Evolutionary conservation across 805 yeast species (phyloP).

Genomic region (Cyberlindnera mississippiensis): DNA sequence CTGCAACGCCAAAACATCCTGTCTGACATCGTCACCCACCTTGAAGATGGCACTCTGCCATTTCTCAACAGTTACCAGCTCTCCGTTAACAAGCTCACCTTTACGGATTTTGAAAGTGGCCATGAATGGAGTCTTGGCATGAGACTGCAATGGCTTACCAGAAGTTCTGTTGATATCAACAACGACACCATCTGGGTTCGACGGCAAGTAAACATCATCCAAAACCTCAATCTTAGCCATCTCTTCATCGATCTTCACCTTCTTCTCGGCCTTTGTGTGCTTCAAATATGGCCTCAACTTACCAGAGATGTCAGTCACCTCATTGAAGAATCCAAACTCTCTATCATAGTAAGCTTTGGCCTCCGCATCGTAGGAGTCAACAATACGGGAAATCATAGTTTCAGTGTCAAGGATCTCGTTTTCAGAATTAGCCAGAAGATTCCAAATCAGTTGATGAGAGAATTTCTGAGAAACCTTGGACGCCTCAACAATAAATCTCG

Average conservation of each 20-base stretch:
- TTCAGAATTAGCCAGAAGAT: constrained; percentile 88
- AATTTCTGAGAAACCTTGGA: constrained; percentile 87
- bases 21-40: constrained; percentile 99
- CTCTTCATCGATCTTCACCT: constrained; percentile 92
- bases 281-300: constrained; percentile 92
- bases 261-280: constrained; percentile 93
- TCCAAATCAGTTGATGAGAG: constrained; percentile 98
- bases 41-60: constrained; percentile 97
- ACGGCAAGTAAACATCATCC: constrained; percentile 87
- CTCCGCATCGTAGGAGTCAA: constrained; percentile 49
- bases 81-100: constrained; percentile 42
- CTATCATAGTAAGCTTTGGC: constrained; percentile 69
- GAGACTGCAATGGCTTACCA: constrained; percentile 94
- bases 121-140: constrained; percentile 98
- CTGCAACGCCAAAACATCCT: constrained; percentile 92
- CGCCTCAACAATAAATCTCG: constrained; percentile 84
- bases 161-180: constrained; percentile 87
- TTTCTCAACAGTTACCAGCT: constrained; percentile 46
- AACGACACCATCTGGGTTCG: constrained; percentile 94
- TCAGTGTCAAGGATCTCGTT: constrained; percentile 81
- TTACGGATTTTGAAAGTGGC: constrained; percentile 86
- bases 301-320: constrained; percentile 91
- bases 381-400: constrained; percentile 69
- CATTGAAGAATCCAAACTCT: constrained; percentile 86
- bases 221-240: constrained; percentile 73